Percentiles rank a stretch among this genome's conserved stretches.
phyloP scores from a whole-genome alignment of 2,329 filamentous ascomycete species.

The Fusarium graminum region DNA sequence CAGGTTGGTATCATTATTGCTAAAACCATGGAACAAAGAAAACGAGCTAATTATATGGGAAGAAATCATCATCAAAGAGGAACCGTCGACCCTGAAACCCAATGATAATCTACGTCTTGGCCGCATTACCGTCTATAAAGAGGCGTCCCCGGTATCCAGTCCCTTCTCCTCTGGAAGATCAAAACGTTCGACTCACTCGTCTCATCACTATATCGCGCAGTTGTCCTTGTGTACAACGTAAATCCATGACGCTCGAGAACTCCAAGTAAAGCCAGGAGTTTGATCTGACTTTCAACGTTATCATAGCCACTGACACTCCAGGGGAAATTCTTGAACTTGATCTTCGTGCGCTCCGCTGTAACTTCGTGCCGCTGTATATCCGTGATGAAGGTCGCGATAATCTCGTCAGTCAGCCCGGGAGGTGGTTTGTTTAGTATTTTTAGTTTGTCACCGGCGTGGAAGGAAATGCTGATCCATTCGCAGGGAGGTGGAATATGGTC shows the following conservation, averaged over 20 bases:
- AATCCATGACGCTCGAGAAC: constrained; percentile 21
- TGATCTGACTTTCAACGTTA: constrained; percentile 12
- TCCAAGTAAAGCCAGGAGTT: constrained; percentile 20
- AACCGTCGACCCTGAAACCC: too few species aligned
- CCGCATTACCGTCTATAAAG: background rate
- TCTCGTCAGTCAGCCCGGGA: background rate
- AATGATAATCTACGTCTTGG: too few species aligned
- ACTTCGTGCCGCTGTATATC: constrained; percentile 21
- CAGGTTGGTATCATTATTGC: background rate
- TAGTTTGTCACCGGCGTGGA: constrained; percentile 29
- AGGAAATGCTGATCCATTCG: constrained; percentile 31
- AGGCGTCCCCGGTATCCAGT: background rate
- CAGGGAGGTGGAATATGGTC: fast-evolving
- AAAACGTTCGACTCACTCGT: constrained; percentile 14
- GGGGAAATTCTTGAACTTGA: constrained; percentile 21
- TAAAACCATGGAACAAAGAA: background rate
- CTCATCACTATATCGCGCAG: constrained; percentile 9
- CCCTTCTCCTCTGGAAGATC: constrained; percentile 21
- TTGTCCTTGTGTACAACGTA: constrained; percentile 2
- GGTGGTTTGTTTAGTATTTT: constrained; percentile 30
- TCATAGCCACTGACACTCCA: constrained; percentile 1
- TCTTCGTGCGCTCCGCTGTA: constrained; percentile 6
- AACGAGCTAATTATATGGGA: too few species aligned
- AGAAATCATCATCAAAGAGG: too few species aligned
- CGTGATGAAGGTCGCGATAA: constrained; percentile 3